Conservation (phyloP, 148 eudicot species). For the Rhododendron henanense region DNA sequence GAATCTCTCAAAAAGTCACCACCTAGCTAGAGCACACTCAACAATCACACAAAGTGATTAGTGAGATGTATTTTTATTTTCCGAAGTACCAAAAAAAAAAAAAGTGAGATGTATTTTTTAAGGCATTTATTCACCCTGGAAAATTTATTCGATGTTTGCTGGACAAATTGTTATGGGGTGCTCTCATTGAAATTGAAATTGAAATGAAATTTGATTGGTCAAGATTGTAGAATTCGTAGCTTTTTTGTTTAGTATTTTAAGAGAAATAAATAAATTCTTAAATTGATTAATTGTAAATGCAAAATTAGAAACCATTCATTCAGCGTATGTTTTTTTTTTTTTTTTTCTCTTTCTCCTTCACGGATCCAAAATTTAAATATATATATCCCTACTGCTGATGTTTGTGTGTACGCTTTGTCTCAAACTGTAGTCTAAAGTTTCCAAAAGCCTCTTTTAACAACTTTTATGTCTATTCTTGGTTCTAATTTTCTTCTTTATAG, state of each 20-base stretch:
- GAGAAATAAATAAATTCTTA: neutral
- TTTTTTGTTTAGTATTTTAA: neutral
- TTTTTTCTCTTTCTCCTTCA: neutral
- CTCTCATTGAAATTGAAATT: neutral
- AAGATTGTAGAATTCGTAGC: neutral
- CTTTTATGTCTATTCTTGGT: slow-evolving; percentile 1
- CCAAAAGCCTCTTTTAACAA: slow-evolving; percentile 4
- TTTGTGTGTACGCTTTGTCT: neutral
- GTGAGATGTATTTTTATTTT: neutral
- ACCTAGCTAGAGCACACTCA: neutral
- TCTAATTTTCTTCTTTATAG: neutral
- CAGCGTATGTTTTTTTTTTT: too few relatives aligned
- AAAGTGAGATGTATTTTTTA: too few relatives aligned
- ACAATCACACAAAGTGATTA: slow-evolving; percentile 1
- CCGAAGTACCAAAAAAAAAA: too few relatives aligned
- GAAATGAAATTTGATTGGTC: neutral
- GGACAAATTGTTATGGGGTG: neutral
- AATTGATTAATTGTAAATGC: neutral
- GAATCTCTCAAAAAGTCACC: slow-evolving; percentile 6
- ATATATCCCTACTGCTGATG: neutral
- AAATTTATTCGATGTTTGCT: neutral
- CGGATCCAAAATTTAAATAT: neutral
- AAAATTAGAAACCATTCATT: neutral
- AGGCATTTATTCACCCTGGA: neutral
- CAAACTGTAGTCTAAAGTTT: slow-evolving; percentile 4